Evolutionary conservation across 1,139 yeast genomes (phyloP), one percentile per base, ranked within the genome.

Genomic region (Yamadazyma diddensiae): DNA sequence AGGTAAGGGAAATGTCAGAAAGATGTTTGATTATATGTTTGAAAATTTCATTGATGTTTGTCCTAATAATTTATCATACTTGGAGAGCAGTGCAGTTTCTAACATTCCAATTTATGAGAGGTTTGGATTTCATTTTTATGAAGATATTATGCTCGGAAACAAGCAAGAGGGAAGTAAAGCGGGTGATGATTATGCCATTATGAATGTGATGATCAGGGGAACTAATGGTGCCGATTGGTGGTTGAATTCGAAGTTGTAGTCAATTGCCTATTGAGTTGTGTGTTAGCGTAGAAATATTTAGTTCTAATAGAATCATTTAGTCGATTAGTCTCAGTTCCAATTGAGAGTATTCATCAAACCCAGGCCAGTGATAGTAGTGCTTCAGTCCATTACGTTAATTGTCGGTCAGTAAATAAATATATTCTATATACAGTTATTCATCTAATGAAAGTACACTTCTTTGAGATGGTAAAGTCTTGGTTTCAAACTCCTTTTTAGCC

Each of bases 1-100:
- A 46, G 86, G 86, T 22, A 79, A 79, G 52, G 86, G 86, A 6
- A 78, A 79, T 50, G 77, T 70, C n/a, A 55, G 85, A 29, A 65
- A 65, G 31, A 62, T 77, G 48, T 71, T 79, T 43, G 74, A 76
- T n/a, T 70, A 62, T 46, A 73, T 77, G 70, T 77, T 76, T 42
- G 53, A 60, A 18, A 60, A 66, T 32, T 62, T 70, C 49, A 65
- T 81, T 33, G 84, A 79, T 44, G 55, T 57, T 29, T 53, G 57
- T 19, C 61, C 60, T 14, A 51, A 62, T 33, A 57, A 60, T 34
- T 59, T 71, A 18, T 56, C 77, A 8, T 79, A 79, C 47, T 64
- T 79, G 51, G 87, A 79, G 48, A 73, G 82, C 44, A 73, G 82
- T 6, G 59, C 74, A n/a, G 49, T 59, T 6, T 41, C 41, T 11